Evolutionary conservation across 1,284 basidiomycete genomes (phyloP).

Genomic region (Leccinum pachyderme): DNA sequence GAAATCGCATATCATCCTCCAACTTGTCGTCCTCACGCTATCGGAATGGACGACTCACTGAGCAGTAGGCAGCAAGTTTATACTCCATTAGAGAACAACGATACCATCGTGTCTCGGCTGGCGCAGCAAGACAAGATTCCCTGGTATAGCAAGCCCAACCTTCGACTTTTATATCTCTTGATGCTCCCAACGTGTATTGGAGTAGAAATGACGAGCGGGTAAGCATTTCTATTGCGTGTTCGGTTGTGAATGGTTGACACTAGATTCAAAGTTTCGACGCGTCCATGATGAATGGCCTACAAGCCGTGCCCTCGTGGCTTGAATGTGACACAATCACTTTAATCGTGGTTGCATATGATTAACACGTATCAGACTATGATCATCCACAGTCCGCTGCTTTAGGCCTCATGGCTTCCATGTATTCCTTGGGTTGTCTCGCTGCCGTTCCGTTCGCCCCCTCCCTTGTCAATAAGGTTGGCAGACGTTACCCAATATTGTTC

Average conservation of each 20-base stretch:
- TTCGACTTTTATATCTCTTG: slow-evolving; percentile 37
- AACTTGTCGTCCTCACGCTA: neutral
- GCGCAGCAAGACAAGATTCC: slow-evolving; percentile 45
- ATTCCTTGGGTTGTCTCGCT: slow-evolving; percentile 16
- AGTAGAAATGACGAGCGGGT: slow-evolving; percentile 62
- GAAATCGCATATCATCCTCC: neutral
- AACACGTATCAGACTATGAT: slow-evolving; percentile 13
- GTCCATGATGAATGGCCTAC: slow-evolving; percentile 18
- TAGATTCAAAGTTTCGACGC: slow-evolving; percentile 15
- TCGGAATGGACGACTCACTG: slow-evolving; percentile 6
- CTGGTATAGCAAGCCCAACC: slow-evolving; percentile 53
- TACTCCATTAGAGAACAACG: slow-evolving; percentile 16
- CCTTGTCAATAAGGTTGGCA: slow-evolving; percentile 16
- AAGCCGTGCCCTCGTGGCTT: slow-evolving; percentile 22
- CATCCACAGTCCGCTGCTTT: slow-evolving; percentile 20
- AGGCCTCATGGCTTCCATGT: slow-evolving; percentile 17
- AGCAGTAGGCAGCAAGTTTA: neutral
- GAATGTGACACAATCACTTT: slow-evolving; percentile 14
- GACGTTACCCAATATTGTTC: slow-evolving; percentile 19
- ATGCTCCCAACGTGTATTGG: slow-evolving; percentile 59
- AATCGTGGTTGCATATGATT: neutral
- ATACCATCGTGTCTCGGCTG: slow-evolving; percentile 44
- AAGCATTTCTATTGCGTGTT: slow-evolving; percentile 32
- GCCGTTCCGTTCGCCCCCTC: slow-evolving; percentile 14
- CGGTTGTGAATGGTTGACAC: neutral